Conservation (phyloP, 768 basidiomycete species). For the Pleurotus salmoneostramineus region DNA sequence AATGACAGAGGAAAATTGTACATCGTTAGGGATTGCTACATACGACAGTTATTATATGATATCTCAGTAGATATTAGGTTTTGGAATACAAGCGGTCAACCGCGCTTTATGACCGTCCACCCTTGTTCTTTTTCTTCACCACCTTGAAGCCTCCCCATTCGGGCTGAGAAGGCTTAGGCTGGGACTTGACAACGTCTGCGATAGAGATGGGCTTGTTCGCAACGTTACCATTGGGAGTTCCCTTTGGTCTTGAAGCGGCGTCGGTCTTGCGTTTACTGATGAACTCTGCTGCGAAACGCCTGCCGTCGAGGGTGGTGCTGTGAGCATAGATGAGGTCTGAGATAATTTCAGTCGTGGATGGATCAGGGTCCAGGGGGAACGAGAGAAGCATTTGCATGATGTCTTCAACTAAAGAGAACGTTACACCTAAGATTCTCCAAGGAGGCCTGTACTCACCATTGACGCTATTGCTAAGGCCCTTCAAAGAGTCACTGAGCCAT, state of each 20-base stretch:
- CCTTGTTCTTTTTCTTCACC: slow-evolving; percentile 94
- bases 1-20: not conserved
- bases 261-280: slow-evolving; percentile 84
- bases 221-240: slow-evolving; percentile 26
- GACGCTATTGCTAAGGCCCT: slow-evolving; percentile 67
- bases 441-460: slow-evolving; percentile 46
- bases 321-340: slow-evolving; percentile 93
- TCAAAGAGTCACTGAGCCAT: slow-evolving; percentile 85
- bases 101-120: slow-evolving; percentile 44
- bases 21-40: not conserved
- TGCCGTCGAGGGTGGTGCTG: slow-evolving; percentile 91
- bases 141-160: slow-evolving; percentile 92
- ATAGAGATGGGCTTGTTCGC: slow-evolving; percentile 62
- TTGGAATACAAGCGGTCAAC: not conserved
- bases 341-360: slow-evolving; percentile 84
- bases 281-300: slow-evolving; percentile 93
- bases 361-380: slow-evolving; percentile 88
- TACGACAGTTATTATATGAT: not conserved
- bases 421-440: not conserved
- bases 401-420: slow-evolving; percentile 71
- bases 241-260: slow-evolving; percentile 51
- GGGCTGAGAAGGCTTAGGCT: slow-evolving; percentile 68
- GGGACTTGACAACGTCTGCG: slow-evolving; percentile 87
- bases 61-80: not conserved
- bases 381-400: slow-evolving; percentile 93